Evolutionary conservation across 1,139 yeast genomes (phyloP).

Genomic region (Zhuliangozyma blackwelliae): DNA sequence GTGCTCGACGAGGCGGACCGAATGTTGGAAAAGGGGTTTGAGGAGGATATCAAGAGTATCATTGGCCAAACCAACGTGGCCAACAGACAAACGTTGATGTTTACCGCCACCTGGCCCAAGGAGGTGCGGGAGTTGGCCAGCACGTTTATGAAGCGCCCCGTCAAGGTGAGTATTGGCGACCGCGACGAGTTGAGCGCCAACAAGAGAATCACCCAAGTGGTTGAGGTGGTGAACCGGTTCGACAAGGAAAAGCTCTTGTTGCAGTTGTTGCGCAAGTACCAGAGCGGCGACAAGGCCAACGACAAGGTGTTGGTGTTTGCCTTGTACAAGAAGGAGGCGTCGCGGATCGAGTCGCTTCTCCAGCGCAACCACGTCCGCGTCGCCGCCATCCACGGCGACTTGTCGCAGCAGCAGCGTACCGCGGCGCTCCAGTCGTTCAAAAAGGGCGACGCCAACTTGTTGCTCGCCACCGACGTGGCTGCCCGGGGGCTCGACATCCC

Average conservation of each 20-base stretch:
- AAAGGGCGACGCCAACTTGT: slow-evolving; percentile 66
- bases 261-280: slow-evolving; percentile 70
- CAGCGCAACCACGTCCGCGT: slow-evolving; percentile 71
- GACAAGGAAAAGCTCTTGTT: slow-evolving; percentile 76
- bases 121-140: slow-evolving; percentile 91
- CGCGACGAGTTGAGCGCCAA: slow-evolving; percentile 92
- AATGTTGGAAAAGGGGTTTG: slow-evolving; percentile 95
- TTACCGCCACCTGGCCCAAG: slow-evolving; percentile 86
- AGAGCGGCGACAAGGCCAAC: slow-evolving; percentile 56
- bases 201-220: slow-evolving; percentile 87
- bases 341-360: slow-evolving; percentile 78
- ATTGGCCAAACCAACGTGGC: slow-evolving; percentile 49
- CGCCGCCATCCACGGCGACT: slow-evolving; percentile 95
- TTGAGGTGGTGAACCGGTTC: slow-evolving; percentile 85
- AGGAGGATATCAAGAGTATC: slow-evolving; percentile 87
- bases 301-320: slow-evolving; percentile 92
- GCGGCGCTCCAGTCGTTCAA: slow-evolving; percentile 83
- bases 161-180: slow-evolving; percentile 89
- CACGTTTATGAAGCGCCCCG: slow-evolving; percentile 79
- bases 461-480: slow-evolving; percentile 97
- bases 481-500: slow-evolving; percentile 99
- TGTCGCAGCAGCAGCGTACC: slow-evolving; percentile 89
- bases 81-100: slow-evolving; percentile 79
- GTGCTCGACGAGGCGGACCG: slow-evolving; percentile 98
- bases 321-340: slow-evolving; percentile 92